Base-by-base conservation (phyloP, 768 basidiomycete genomes). In the Filobasidium wieringae region DNA sequence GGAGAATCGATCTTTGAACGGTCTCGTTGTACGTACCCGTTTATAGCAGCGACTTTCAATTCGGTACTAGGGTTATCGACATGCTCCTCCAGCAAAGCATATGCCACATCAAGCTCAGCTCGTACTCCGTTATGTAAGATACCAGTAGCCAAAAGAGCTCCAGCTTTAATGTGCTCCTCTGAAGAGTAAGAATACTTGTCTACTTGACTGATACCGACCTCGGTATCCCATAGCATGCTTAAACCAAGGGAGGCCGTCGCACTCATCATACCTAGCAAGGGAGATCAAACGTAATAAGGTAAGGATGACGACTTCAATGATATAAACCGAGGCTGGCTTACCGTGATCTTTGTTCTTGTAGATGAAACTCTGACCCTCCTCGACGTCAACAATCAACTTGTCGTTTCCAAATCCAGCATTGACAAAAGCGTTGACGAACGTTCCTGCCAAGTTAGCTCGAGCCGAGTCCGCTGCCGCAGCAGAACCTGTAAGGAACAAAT, bases 281-380 rank as follows among this genome's bases (percentile, higher is more conserved):
- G 40, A 5, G 37, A 61, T 1, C 15, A 29, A 15, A 2, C 19
- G 40, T 57, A 54, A 53, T 27, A 53, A n/a, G n/a, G n/a, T 26
- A 17, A 19, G 2, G 52, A 26, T 37, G 22, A 60, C 30, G 33
- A 26, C 26, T 26, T 9, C 22, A 51, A 12, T 7, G 30, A 52
- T 19, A 59, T 45, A 15, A 51, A 24, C 22, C 30, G 30, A n/a
- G n/a, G 26, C 36, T 51, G 14, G 69, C 79, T 22, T 58, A 84
- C 92, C 95, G 62, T 95, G 89, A 53, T 96, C 93, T 76, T 97
- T 97, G 79, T 97, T 97, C 80, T 97, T 97, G 79, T 97, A 99
- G 58, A 99, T 89, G 91, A 91, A 99, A 66, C 89, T 92, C 74
- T 83, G 88, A 14, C 95, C 93, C 68, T 95, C 92, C 59, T 90